Base-by-base conservation (phyloP, 495 filamentous ascomycete genomes). In the Neurospora discreta region DNA sequence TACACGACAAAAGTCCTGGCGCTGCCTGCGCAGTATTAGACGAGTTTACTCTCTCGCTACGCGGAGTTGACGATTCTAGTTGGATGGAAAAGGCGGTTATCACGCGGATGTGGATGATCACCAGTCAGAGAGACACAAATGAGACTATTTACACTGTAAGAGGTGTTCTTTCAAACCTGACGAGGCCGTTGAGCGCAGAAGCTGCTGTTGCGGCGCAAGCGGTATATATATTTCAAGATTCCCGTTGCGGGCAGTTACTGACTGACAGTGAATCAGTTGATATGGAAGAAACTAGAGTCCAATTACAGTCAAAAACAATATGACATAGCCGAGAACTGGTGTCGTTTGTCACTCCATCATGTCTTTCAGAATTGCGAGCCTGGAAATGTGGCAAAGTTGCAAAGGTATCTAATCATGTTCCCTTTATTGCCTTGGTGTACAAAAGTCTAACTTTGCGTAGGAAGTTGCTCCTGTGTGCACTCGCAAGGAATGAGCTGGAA, bases 271-370 rank as follows among this genome's bases (percentile, higher is more conserved):
- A 1, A 40, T 2, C 58, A 94, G 89, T 81, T 95, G 13, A 81
- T 96, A 36, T 95, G 93, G 92, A 97, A 93, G 78, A 83, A 84
- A 58, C 81, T 92, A 39, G 91, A 93, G 42, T 79, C 82, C 5
- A 82, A 83, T 30, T 87, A 87, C 72, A 82, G 77, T 15, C 83
- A 87, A 44, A 81, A 83, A 1, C 81, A 87, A 39, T 86, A 85
- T 70, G 83, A 86, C 18, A 71, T 82, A 36, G 85, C 90, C 3
- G 86, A 90, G 74, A 80, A 80, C 70, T 97, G 93, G 94, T 95
- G 92, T 77, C 82, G 76, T 20, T 79, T 95, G 20, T 88, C 89
- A n/a, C 80, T 90, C 52, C 90, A 93, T 71, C 73, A 78, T 30
- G 74, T 91, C 16, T 92, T 97, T 73, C 77, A 86, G 39, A 86